phyloP scores from a whole-genome alignment of 2,329 filamentous ascomycete species.

The Arthrobotrys sphaeroides region DNA sequence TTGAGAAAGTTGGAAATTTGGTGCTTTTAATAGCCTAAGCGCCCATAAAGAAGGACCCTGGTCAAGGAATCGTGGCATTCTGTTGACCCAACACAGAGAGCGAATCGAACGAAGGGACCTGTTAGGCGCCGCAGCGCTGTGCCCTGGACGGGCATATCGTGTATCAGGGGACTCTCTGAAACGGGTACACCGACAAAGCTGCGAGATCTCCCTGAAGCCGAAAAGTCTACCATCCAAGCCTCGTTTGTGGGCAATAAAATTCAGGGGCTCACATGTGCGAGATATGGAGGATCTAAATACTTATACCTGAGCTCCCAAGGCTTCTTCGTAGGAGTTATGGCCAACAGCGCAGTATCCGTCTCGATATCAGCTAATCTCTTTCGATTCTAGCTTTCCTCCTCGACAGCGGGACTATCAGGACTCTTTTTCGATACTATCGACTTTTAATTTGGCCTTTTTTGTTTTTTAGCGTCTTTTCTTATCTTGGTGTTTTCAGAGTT shows the following conservation, averaged over 20 bases:
- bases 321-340: background rate
- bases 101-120: background rate
- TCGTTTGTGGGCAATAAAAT: background rate
- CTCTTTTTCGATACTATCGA: background rate
- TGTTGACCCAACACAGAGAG: background rate
- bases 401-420: constrained; percentile 4
- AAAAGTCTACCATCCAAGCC: background rate
- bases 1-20: background rate
- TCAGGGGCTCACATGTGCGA: background rate
- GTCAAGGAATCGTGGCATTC: background rate
- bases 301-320: constrained; percentile 12
- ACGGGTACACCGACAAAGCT: constrained; percentile 19
- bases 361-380: constrained; percentile 8
- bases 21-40: constrained; percentile 43
- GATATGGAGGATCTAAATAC: constrained; percentile 8
- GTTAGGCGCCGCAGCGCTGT: constrained; percentile 14
- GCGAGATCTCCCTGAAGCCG: background rate
- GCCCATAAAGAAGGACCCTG: constrained; percentile 11
- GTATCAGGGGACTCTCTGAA: background rate
- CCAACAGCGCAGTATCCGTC: background rate
- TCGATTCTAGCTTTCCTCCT: constrained; percentile 21
- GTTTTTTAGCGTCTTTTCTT: background rate
- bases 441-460: background rate
- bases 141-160: background rate
- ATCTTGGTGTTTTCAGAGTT: background rate